phyloP scores from a whole-genome alignment of 352 stramenopile genomes.

The Globisporangium perplexum region DNA sequence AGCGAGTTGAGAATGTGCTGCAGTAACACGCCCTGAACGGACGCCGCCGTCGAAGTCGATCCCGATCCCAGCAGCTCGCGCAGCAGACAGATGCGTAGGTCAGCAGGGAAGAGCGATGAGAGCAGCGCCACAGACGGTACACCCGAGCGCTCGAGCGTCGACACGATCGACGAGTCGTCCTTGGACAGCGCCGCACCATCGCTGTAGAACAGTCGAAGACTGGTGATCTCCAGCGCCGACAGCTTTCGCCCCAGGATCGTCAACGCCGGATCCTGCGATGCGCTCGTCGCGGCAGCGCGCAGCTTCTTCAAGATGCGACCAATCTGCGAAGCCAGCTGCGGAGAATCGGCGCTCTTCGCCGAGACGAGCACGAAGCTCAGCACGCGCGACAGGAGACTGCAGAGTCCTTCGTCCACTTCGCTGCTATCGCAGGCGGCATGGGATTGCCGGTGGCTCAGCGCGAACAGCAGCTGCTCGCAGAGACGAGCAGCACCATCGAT shows the following conservation, averaged over 20 bases:
- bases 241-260: conserved; percentile 19
- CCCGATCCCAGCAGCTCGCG: conserved; percentile 6
- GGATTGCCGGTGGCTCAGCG: conserved; percentile 15
- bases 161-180: not conserved
- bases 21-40: conserved; percentile 25
- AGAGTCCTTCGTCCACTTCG: conserved; percentile 15
- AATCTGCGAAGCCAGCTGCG: conserved; percentile 8
- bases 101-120: conserved; percentile 5
- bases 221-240: conserved; percentile 22
- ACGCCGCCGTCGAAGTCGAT: not conserved
- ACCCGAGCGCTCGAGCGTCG: conserved; percentile 7
- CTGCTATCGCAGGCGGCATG: not conserved
- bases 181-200: not conserved
- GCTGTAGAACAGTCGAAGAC: conserved; percentile 9
- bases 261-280: not conserved
- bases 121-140: conserved; percentile 11
- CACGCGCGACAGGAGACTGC: conserved; percentile 28
- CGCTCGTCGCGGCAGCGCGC: conserved; percentile 9
- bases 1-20: conserved; percentile 28
- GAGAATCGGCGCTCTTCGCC: not conserved
- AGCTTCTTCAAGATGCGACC: conserved; percentile 37
- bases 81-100: conserved; percentile 12
- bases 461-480: conserved; percentile 49
- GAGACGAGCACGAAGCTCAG: conserved; percentile 26
- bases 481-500: conserved; percentile 24